Evolutionary conservation across 2,329 filamentous ascomycete genomes (phyloP), one percentile per base, ranked within the genome.

Genomic region (Rachicladosporium sp.): DNA sequence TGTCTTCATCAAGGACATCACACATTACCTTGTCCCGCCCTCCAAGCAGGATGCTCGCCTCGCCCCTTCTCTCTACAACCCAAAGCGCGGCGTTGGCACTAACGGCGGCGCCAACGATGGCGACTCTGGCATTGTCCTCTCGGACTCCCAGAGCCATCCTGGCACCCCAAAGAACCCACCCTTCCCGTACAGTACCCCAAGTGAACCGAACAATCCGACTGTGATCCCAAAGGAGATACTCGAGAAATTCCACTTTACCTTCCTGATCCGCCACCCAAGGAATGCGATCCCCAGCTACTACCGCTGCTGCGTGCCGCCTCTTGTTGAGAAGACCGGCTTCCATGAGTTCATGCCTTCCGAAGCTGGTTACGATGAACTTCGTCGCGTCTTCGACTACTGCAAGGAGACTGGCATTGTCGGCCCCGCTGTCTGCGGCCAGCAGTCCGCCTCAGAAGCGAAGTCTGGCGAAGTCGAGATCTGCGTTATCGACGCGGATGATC

Each of bases 1-100:
- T 51, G 68, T 93, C 53, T 95, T 96, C 67, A 91, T 98, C 73
- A 98, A 98, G 64, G 91, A 96, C 62, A 98, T 96, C 67, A 80
- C 83, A 41, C 82, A 95, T 64, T 96, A 96, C 62, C 71, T 95
- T 49, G 70, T 93, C 47, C 82, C 87, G 4, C 84, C 85, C 3
- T 68, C 82, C 46, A 70, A 72, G 35, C 73, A 81, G 53, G 69
- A 74, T 10, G 74, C 84, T 37, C 69, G 68, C 36, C 76, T 91
- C 44, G 87, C 85, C 7, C 82, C 83, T 2, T 94, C 86, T n/a
- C 70, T 42, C 27, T 32, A 32, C 36, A 38, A 57, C 49, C 66
- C 67, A 50, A 73, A 74, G 55, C 71, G 72, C 33, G 74, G 74
- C 35, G 74, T 81, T 43, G 75, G 75, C 48, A 76, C 73, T 21